Percentiles rank a stretch among this genome's conserved stretches.
Evolutionary conservation across 441 rosid genomes (phyloP).

Genomic region (Populus hybrid): DNA sequence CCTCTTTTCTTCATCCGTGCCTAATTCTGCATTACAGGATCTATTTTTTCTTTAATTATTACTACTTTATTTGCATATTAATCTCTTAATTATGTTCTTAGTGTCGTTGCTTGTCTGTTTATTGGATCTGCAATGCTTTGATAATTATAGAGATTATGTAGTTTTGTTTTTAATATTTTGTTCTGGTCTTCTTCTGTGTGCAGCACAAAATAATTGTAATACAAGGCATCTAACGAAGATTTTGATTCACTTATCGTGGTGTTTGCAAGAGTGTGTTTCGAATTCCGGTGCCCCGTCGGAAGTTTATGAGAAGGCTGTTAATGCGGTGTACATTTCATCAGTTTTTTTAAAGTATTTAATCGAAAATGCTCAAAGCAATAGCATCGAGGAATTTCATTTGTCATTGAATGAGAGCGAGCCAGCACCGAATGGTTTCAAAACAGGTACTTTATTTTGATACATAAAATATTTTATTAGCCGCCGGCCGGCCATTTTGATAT

Average conservation of each 20-base stretch:
- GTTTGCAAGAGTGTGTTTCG: constrained; percentile 69
- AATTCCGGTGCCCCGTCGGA: constrained; percentile 42
- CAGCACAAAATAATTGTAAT: constrained; percentile 70
- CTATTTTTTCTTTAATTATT: not conserved
- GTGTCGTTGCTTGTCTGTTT: not conserved
- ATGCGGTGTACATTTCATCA: constrained; percentile 75
- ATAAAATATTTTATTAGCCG: not conserved
- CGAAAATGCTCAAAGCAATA: constrained; percentile 57
- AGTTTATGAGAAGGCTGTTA: constrained; percentile 58
- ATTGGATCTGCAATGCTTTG: not conserved
- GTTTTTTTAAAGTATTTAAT: constrained; percentile 77
- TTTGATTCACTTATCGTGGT: constrained; percentile 75
- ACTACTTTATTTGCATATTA: not conserved
- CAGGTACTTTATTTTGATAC: constrained; percentile 43
- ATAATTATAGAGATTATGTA: not conserved
- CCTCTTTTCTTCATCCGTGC: not conserved
- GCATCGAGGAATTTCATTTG: constrained; percentile 48
- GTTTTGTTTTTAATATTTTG: not conserved
- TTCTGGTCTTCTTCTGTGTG: not conserved
- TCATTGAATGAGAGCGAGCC: constrained; percentile 71
- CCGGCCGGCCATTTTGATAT: not conserved
- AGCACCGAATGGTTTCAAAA: constrained; percentile 44
- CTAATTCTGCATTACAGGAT: not conserved
- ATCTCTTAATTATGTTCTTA: not conserved
- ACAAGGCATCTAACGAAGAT: constrained; percentile 92